These are phyloP conservation scores for Metschnikowia gelsemii DNA, from an alignment of 805 yeast genomes.

Conservation along the genomic window DNA sequence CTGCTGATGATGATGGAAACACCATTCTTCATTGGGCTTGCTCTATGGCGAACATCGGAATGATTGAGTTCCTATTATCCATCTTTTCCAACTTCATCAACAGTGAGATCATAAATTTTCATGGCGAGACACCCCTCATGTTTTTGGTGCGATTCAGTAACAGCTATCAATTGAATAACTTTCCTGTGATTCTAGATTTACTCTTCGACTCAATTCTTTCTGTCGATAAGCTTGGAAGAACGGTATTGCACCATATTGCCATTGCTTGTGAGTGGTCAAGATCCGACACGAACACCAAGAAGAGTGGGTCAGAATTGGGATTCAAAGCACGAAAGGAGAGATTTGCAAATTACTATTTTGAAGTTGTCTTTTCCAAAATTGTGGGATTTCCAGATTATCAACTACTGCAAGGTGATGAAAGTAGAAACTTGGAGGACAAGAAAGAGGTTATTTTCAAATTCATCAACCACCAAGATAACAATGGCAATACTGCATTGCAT, in stretches of 20 bases:
- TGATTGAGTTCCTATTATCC: slow-evolving; percentile 61
- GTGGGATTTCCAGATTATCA: slow-evolving; percentile 30
- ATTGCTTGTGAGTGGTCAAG: slow-evolving; percentile 24
- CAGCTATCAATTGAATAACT: slow-evolving; percentile 38
- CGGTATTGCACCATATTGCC: slow-evolving; percentile 44
- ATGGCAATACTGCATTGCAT: slow-evolving; percentile 94
- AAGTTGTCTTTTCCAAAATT: slow-evolving; percentile 34
- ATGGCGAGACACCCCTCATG: slow-evolving; percentile 83
- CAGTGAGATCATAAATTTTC: slow-evolving; percentile 68
- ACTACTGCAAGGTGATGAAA: slow-evolving; percentile 18
- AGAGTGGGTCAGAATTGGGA: slow-evolving; percentile 5
- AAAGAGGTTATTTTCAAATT: slow-evolving; percentile 42
- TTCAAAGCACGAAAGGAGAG: slow-evolving; percentile 32
- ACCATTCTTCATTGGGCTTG: slow-evolving; percentile 96
- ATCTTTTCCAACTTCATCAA: slow-evolving; percentile 67
- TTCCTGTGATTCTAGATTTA: slow-evolving; percentile 35
- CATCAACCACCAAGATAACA: slow-evolving; percentile 84
- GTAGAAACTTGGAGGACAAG: slow-evolving; percentile 18
- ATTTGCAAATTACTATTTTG: slow-evolving; percentile 41
- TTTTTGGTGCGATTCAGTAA: slow-evolving; percentile 42
- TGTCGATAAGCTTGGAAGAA: slow-evolving; percentile 40
- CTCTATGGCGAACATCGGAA: slow-evolving; percentile 72
- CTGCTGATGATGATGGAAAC: slow-evolving; percentile 92
- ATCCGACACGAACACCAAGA: slow-evolving; percentile 7
- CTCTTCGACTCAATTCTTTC: slow-evolving; percentile 37